Evolutionary conservation across 805 yeast genomes (phyloP).

Genomic region (Candida morakotiae): DNA sequence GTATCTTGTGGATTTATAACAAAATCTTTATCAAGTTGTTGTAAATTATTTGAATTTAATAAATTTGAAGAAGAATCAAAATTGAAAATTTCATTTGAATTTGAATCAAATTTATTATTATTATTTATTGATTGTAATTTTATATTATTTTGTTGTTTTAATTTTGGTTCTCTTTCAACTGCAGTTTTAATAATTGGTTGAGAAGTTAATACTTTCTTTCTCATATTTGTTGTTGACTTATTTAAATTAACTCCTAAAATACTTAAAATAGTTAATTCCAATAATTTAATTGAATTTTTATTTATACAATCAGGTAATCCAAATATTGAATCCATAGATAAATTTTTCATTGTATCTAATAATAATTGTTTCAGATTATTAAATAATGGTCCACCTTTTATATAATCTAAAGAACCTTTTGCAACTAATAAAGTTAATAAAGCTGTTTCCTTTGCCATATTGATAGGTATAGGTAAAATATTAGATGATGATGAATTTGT

Average conservation of each 20-base stretch:
- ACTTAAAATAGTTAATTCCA: constrained; percentile 58
- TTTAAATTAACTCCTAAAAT: constrained; percentile 51
- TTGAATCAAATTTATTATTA: constrained; percentile 8
- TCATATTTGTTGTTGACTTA: constrained; percentile 12
- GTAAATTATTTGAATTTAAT: not conserved
- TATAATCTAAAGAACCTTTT: constrained; percentile 74
- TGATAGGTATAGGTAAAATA: constrained; percentile 61
- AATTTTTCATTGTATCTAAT: constrained; percentile 43
- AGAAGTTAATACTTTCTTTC: constrained; percentile 12
- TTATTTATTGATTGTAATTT: constrained; percentile 2
- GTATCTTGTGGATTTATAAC: constrained; percentile 4
- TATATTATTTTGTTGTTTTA: not conserved
- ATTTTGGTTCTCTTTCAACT: constrained; percentile 17
- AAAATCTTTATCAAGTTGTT: constrained; percentile 7
- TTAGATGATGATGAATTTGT: constrained; percentile 34
- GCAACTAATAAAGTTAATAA: constrained; percentile 64
- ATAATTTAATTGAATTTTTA: constrained; percentile 47
- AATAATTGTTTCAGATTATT: constrained; percentile 63
- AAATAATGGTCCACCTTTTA: constrained; percentile 76
- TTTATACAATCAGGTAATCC: constrained; percentile 63
- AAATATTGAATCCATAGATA: constrained; percentile 47
- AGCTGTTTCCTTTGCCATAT: constrained; percentile 58
- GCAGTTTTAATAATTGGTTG: constrained; percentile 21
- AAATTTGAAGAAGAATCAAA: not conserved
- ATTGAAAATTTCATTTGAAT: constrained; percentile 7